These are phyloP conservation scores for Chrysosporium keratinophilum DNA, from an alignment of 2,329 filamentous ascomycete species.

Conservation along the genomic window DNA sequence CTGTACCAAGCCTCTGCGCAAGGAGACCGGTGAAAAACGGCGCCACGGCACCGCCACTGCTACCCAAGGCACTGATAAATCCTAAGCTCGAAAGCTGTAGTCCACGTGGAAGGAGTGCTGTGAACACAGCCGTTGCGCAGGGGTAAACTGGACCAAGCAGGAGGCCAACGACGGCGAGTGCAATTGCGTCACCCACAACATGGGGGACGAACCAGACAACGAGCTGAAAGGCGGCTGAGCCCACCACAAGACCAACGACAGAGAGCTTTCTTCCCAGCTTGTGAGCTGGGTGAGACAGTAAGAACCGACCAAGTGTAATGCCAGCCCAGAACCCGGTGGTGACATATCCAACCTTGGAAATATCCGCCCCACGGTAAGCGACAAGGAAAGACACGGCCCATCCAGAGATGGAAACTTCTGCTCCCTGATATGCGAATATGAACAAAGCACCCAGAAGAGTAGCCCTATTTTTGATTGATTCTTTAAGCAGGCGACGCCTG, in stretches of 20 bases:
- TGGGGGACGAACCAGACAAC: conserved; percentile 70
- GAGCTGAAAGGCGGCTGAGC: conserved; percentile 59
- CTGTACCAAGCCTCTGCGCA: conserved; percentile 39
- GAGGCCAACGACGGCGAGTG: conserved; percentile 59
- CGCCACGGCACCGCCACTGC: conserved; percentile 34
- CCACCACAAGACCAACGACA: conserved; percentile 52
- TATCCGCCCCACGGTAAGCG: conserved; percentile 57
- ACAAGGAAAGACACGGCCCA: conserved; percentile 85
- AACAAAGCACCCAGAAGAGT: conserved; percentile 68
- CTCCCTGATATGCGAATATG: conserved; percentile 78
- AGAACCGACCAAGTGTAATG: conserved; percentile 65
- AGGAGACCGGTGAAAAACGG: conserved; percentile 42
- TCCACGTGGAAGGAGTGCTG: conserved; percentile 25
- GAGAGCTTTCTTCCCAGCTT: conserved; percentile 60
- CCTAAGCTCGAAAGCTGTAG: conserved; percentile 34
- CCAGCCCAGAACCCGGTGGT: conserved; percentile 60
- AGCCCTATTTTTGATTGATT: conserved; percentile 43
- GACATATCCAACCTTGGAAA: conserved; percentile 65
- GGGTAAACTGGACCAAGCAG: conserved; percentile 72
- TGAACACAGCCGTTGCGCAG: conserved; percentile 38
- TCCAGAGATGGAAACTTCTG: conserved; percentile 71
- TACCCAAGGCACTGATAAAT: conserved; percentile 34
- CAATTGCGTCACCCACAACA: conserved; percentile 58
- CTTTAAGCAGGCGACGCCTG: conserved; percentile 33
- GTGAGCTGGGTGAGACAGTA: conserved; percentile 56